Evolutionary conservation across 2,329 filamentous ascomycete species (phyloP).

Genomic region (Pseudocercospora fuligena): DNA sequence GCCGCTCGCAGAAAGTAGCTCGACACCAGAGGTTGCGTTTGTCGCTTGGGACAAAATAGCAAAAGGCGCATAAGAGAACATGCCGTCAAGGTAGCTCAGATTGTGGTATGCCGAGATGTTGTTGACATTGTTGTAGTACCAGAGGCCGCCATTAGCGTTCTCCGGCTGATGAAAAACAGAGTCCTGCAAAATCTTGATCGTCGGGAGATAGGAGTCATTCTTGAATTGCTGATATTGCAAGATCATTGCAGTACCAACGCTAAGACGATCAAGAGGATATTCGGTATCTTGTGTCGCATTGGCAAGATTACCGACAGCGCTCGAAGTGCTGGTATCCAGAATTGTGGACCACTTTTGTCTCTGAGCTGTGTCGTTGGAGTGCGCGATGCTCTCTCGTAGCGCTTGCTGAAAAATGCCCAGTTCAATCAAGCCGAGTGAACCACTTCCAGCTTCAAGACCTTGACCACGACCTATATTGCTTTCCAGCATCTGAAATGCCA

Average conservation of each 20-base stretch:
- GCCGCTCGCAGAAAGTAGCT: constrained; percentile 27
- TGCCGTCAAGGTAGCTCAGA: constrained; percentile 60
- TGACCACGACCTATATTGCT: constrained; percentile 42
- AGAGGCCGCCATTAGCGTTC: constrained; percentile 40
- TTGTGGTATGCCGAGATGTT: constrained; percentile 50
- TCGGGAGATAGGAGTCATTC: constrained; percentile 23
- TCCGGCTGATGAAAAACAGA: constrained; percentile 39
- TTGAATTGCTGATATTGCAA: constrained; percentile 25
- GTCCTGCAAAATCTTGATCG: constrained; percentile 29
- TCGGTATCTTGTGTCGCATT: constrained; percentile 30
- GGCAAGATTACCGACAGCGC: constrained; percentile 27
- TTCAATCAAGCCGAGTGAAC: constrained; percentile 36
- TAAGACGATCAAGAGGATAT: constrained; percentile 41
- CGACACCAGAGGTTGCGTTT: constrained; percentile 14
- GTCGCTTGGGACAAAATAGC: constrained; percentile 37
- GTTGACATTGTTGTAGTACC: constrained; percentile 41
- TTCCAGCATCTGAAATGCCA: constrained; percentile 36
- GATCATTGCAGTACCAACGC: constrained; percentile 38
- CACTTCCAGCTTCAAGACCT: constrained; percentile 34
- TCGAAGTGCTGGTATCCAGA: constrained; percentile 31
- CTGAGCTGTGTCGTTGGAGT: constrained; percentile 23
- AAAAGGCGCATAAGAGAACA: constrained; percentile 57
- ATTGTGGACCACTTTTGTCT: constrained; percentile 22
- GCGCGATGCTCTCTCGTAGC: constrained; percentile 31
- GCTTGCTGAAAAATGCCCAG: constrained; percentile 43